These are phyloP conservation scores for Leersia perrieri DNA, from an alignment of 176 grass and related monocot species.

Conservation along the genomic window DNA sequence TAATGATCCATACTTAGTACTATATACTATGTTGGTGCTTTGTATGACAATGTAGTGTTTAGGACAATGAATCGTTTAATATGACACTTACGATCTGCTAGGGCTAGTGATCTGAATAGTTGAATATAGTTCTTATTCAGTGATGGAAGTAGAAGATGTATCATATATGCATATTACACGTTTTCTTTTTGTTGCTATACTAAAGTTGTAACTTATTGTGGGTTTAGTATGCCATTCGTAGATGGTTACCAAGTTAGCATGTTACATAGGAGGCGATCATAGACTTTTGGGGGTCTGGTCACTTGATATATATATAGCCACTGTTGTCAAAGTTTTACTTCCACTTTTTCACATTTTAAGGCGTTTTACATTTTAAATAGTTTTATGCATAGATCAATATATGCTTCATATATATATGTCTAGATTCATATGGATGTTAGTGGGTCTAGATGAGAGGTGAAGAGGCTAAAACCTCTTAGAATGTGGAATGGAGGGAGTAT, in stretches of 20 bases:
- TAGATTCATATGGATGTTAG: no score
- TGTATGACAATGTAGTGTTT: background rate
- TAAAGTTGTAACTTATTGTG: background rate
- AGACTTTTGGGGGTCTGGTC: background rate
- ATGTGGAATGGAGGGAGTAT: no score
- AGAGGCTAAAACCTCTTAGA: no score
- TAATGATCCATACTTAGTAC: background rate
- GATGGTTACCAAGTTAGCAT: background rate
- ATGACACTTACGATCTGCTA: background rate
- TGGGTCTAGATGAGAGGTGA: no score
- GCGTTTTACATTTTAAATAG: no score
- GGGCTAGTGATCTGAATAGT: background rate
- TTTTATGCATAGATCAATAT: no score
- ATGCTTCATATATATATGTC: no score
- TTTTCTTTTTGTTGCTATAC: background rate
- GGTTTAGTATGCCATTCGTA: background rate
- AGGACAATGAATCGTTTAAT: background rate
- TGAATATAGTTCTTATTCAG: background rate
- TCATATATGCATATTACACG: slow-evolving; percentile 8
- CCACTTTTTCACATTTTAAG: no score
- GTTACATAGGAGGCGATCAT: background rate
- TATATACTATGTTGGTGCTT: background rate
- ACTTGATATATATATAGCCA: background rate
- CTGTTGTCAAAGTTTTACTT: background rate
- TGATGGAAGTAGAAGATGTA: background rate